Evolutionary conservation across 441 rosid species (phyloP).

Genomic region (Brassica hybrid): DNA sequence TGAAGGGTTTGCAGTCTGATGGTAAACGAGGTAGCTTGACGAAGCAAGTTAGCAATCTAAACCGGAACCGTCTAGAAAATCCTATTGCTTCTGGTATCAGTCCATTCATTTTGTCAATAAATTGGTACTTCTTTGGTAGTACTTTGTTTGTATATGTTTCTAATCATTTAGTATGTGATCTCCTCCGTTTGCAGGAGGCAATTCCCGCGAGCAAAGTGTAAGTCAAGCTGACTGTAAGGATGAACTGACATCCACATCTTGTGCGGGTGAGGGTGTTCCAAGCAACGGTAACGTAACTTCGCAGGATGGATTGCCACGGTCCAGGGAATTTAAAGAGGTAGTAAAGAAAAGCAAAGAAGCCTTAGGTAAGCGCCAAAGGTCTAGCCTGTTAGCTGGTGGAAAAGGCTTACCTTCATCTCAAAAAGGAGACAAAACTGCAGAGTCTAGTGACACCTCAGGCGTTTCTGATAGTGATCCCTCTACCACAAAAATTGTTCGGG

Average conservation of each 20-base stretch:
- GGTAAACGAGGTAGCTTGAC: slow-evolving; percentile 58
- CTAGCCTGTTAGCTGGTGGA: slow-evolving; percentile 46
- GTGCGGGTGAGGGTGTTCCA: slow-evolving; percentile 57
- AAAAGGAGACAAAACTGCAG: slow-evolving; percentile 64
- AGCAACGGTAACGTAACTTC: slow-evolving; percentile 51
- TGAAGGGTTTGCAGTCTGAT: slow-evolving; percentile 63
- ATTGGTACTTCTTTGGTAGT: slow-evolving; percentile 5
- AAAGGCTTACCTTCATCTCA: slow-evolving; percentile 53
- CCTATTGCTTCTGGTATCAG: slow-evolving; percentile 61
- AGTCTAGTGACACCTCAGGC: slow-evolving; percentile 53
- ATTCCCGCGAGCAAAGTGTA: slow-evolving; percentile 54
- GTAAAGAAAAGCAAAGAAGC: slow-evolving; percentile 64
- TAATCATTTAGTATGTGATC: slow-evolving; percentile 15
- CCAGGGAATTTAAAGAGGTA: slow-evolving; percentile 60
- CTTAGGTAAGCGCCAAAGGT: slow-evolving; percentile 53
- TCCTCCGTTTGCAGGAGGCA: slow-evolving; percentile 53
- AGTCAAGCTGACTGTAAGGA: slow-evolving; percentile 63
- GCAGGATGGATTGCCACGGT: slow-evolving; percentile 59
- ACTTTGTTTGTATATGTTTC: slow-evolving; percentile 28
- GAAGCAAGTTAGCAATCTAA: slow-evolving; percentile 58
- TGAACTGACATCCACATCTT: slow-evolving; percentile 63
- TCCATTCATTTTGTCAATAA: slow-evolving; percentile 32
- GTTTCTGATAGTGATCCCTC: slow-evolving; percentile 58
- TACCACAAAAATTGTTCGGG: slow-evolving; percentile 55
- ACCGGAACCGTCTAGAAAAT: slow-evolving; percentile 59